Evolutionary conservation across 371 early-diverging fungal genomes (phyloP).

Genomic region (Mucor racemosus): DNA sequence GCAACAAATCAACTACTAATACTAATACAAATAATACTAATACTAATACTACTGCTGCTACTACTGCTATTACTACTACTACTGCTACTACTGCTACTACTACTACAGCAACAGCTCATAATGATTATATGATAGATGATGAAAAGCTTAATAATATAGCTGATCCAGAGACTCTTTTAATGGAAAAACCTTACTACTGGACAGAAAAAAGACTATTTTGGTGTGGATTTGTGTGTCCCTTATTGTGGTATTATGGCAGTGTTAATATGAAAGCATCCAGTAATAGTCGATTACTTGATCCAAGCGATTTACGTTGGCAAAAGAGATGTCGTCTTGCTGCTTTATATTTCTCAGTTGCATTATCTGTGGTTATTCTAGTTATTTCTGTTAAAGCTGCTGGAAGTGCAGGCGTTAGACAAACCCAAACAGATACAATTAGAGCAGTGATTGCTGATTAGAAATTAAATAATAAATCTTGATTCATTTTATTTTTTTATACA

Average conservation of each 20-base stretch:
- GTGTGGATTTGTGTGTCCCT: slow-evolving; percentile 23
- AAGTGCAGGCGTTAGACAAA: slow-evolving; percentile 16
- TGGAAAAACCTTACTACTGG: slow-evolving; percentile 10
- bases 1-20: not conserved
- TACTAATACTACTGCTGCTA: not conserved
- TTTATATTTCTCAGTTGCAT: slow-evolving; percentile 15
- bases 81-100: not conserved
- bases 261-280: not conserved
- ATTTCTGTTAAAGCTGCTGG: slow-evolving; percentile 15
- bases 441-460: slow-evolving; percentile 21
- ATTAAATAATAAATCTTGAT: not conserved
- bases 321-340: slow-evolving; percentile 26
- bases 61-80: not conserved
- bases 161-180: not conserved
- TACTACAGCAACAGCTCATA: not conserved
- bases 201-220: slow-evolving; percentile 21
- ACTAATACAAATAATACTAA: not conserved
- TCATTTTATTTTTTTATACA: slow-evolving; percentile 2
- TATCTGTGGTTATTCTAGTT: slow-evolving; percentile 14
- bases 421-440: slow-evolving; percentile 22
- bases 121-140: not conserved
- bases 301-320: slow-evolving; percentile 15
- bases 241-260: slow-evolving; percentile 26
- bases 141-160: not conserved
- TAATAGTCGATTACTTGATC: not conserved